Percentiles rank a stretch among this genome's conserved stretches.
These are phyloP conservation scores for Pisolithus marmoratus DNA, from an alignment of 768 basidiomycete species.

Conservation along the genomic window DNA sequence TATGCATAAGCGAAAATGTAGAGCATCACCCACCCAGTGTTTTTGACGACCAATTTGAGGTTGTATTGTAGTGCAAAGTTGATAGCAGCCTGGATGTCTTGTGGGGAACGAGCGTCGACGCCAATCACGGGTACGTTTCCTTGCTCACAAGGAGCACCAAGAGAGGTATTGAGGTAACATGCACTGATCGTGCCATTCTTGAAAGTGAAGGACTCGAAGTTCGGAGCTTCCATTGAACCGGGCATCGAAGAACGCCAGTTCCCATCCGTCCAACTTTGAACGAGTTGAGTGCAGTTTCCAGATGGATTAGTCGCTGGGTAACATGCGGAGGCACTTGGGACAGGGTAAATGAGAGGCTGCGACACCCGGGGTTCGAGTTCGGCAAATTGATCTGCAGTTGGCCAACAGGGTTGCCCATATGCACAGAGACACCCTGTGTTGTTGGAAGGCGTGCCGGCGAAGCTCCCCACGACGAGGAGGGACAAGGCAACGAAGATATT, in stretches of 20 bases:
- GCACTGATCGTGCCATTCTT: constrained; percentile 41
- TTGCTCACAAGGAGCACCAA: constrained; percentile 17
- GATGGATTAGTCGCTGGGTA: constrained; percentile 33
- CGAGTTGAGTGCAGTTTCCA: constrained; percentile 34
- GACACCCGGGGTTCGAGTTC: constrained; percentile 33
- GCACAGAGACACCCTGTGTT: too few relatives aligned
- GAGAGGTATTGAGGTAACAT: constrained; percentile 27
- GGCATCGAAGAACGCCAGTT: constrained; percentile 37
- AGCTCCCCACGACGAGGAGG: too few relatives aligned
- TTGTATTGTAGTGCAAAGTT: constrained; percentile 12
- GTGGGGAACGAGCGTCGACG: constrained; percentile 15
- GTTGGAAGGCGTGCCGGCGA: too few relatives aligned
- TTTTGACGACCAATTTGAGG: constrained; percentile 19
- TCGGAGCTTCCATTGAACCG: constrained; percentile 34
- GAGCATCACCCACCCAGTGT: constrained; percentile 12
- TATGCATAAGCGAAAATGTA: too few relatives aligned
- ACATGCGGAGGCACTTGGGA: constrained; percentile 36
- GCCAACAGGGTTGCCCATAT: constrained; percentile 33
- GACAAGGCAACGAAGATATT: too few relatives aligned
- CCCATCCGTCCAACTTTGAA: constrained; percentile 24
- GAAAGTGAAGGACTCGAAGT: constrained; percentile 31
- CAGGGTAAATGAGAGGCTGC: constrained; percentile 38
- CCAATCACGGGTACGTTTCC: constrained; percentile 16
- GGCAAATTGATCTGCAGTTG: constrained; percentile 28
- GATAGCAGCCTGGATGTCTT: constrained; percentile 17